Base-by-base conservation (phyloP, 805 yeast species). In the Cyberlindnera euphorbiae region DNA sequence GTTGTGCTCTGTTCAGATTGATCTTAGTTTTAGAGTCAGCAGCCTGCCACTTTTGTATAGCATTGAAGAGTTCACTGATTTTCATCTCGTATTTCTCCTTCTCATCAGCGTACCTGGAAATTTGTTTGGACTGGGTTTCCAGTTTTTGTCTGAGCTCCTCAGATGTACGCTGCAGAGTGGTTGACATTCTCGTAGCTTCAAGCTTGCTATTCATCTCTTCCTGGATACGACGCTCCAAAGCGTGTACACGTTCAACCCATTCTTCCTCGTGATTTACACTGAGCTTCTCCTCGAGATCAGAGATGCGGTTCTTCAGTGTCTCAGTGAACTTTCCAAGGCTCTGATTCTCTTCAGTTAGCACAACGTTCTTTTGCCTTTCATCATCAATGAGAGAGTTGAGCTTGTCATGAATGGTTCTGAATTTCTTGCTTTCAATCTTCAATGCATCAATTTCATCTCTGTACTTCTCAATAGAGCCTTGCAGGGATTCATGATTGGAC, bases 271-370 rank as follows among this genome's bases (percentile, higher is more conserved):
- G 81, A 26, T 71, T 70, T 18, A 69, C 64, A 38, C 69, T 67
- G 16, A 74, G 56, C 40, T 73, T 71, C 2, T 59, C 62, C 45
- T 79, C 79, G 18, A 74, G 50, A 6, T 61, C 64, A 19, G 63
- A 55, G 9, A 75, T 61, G 45, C 74, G 73, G 12, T 41, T 38
- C 35, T 62, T 67, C 43, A 82, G 58, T 32, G 77, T 75, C 24
- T 59, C 59, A 47, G 80, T 77, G 41, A 67, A 69, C 42, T 68
- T 78, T 18, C 71, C 73, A 28, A 82, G 53, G 2, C 82, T 71
- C 49, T 77, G 78, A 49, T 79, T 82, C 52, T 83, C 93, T 55
- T 83, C 86, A 17, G 66, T 60, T 5, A 78, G 57, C 33, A 77
- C 75, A 38, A 79, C 62, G 26, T 73, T 69, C 30, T 76, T 76